Evolutionary conservation across 139 green algal genomes (phyloP).

Genomic region (Chlorella sorokiniana): DNA sequence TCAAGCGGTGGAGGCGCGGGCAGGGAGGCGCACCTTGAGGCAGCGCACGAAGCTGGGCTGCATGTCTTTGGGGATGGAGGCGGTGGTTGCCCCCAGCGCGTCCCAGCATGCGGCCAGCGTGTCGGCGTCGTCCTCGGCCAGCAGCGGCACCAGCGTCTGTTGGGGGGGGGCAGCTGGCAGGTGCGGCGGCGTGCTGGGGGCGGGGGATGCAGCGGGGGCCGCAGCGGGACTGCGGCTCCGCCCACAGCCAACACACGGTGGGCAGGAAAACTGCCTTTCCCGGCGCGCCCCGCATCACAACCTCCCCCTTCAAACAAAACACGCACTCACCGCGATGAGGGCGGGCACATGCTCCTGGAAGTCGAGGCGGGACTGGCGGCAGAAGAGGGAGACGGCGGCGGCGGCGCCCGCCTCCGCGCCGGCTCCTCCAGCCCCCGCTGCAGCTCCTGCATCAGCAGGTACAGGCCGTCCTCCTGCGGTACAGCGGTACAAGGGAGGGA

Average conservation of each 20-base stretch:
- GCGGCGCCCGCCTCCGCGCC: slow-evolving; percentile 57
- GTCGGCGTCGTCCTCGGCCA: slow-evolving; percentile 62
- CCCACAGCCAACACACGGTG: too few relatives aligned
- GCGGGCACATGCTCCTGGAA: slow-evolving; percentile 71
- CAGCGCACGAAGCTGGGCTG: slow-evolving; percentile 70
- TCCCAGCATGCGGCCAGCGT: slow-evolving; percentile 70
- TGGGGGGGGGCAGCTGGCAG: neutral
- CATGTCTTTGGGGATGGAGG: slow-evolving; percentile 86
- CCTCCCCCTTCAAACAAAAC: neutral
- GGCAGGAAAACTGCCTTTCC: too few relatives aligned
- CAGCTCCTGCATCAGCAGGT: slow-evolving; percentile 79
- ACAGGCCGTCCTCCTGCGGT: slow-evolving; percentile 71
- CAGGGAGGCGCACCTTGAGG: slow-evolving; percentile 12
- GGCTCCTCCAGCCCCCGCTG: slow-evolving; percentile 72
- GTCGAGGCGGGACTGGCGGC: slow-evolving; percentile 51
- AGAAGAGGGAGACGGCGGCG: slow-evolving; percentile 50
- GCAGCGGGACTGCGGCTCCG: neutral
- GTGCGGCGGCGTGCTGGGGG: neutral
- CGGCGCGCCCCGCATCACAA: too few relatives aligned
- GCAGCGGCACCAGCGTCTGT: slow-evolving; percentile 64
- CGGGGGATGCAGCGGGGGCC: neutral
- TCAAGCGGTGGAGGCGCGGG: too few relatives aligned
- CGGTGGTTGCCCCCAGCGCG: slow-evolving; percentile 74
- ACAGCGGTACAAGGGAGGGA: neutral
- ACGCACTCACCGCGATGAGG: slow-evolving; percentile 65